A percentile compares a stretch with the other conserved stretches of the same genome.
These are phyloP conservation scores for Chrysopogon serrulatus DNA, from an alignment of 176 grass and related monocot genomes.

Conservation along the genomic window DNA sequence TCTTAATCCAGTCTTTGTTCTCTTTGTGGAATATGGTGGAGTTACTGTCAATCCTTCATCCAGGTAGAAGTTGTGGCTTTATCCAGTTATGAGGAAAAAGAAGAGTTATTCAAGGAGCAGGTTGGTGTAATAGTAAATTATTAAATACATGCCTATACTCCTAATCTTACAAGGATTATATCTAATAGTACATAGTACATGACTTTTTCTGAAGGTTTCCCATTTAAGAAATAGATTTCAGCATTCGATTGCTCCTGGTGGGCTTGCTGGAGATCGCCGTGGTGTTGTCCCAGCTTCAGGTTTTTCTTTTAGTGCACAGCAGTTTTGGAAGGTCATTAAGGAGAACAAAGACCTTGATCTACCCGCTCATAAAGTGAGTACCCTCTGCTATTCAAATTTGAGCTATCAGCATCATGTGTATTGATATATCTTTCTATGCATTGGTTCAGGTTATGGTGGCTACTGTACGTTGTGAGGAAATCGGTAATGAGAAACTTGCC, in stretches of 20 bases:
- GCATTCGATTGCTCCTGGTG: constrained; percentile 91
- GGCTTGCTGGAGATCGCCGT: constrained; percentile 90
- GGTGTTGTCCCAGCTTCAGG: constrained; percentile 94
- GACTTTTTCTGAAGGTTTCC: constrained; percentile 63
- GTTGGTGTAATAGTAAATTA: constrained; percentile 27
- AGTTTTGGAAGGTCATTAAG: constrained; percentile 98
- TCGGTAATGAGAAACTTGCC: constrained; percentile 88
- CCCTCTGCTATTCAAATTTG: neutral
- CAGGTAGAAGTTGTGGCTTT: constrained; percentile 87
- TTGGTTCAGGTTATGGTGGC: constrained; percentile 92
- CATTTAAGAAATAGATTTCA: constrained; percentile 88
- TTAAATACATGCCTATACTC: constrained; percentile 13
- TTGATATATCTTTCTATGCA: constrained; percentile 9
- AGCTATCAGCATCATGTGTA: constrained; percentile 13
- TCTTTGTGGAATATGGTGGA: constrained; percentile 1
- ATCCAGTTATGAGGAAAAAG: constrained; percentile 88
- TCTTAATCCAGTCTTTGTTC: neutral
- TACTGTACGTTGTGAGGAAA: constrained; percentile 97
- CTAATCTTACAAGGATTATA: constrained; percentile 5
- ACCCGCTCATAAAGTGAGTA: constrained; percentile 87
- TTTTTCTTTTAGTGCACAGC: constrained; percentile 91
- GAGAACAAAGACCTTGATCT: constrained; percentile 98
- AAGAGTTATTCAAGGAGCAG: constrained; percentile 85
- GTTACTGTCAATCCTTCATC: constrained; percentile 18
- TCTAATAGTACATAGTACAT: constrained; percentile 21